phyloP scores from a whole-genome alignment of 2,329 filamentous ascomycete genomes.

The Xylaria sp. region DNA sequence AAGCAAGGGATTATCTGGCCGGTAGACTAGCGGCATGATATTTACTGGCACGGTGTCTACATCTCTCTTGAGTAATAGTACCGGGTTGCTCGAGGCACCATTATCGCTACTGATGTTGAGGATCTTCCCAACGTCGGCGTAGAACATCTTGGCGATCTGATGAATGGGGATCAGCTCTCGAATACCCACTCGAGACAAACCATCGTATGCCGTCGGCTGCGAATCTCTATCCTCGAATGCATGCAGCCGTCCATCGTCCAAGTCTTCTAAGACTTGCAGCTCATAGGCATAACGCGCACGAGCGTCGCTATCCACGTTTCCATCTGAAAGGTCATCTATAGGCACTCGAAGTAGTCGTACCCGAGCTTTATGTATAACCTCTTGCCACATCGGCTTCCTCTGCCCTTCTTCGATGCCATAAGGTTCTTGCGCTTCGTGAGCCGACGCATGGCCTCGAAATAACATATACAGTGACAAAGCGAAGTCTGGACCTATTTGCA shows the following conservation, averaged over 20 bases:
- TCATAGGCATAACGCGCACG: slow-evolving; percentile 70
- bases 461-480: slow-evolving; percentile 93
- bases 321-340: slow-evolving; percentile 27
- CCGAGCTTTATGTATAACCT: slow-evolving; percentile 91
- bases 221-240: slow-evolving; percentile 45
- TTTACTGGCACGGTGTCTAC: slow-evolving; percentile 57
- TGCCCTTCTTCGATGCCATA: slow-evolving; percentile 58
- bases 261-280: slow-evolving; percentile 80
- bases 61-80: slow-evolving; percentile 77
- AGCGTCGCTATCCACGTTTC: slow-evolving; percentile 43
- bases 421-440: slow-evolving; percentile 50
- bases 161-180: slow-evolving; percentile 59
- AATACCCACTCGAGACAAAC: slow-evolving; percentile 52
- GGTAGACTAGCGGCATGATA: slow-evolving; percentile 47
- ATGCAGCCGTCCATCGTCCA: slow-evolving; percentile 64
- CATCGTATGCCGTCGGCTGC: slow-evolving; percentile 45
- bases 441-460: slow-evolving; percentile 76
- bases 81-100: slow-evolving; percentile 73
- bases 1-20: slow-evolving; percentile 48
- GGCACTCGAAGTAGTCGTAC: slow-evolving; percentile 79
- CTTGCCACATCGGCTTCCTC: slow-evolving; percentile 84
- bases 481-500: slow-evolving; percentile 88
- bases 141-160: slow-evolving; percentile 86
- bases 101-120: slow-evolving; percentile 71
- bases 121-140: slow-evolving; percentile 87